A percentile compares a stretch with the other conserved stretches of the same genome.
Conservation (phyloP, 2,329 filamentous ascomycete species). For the Pezicula carpinea region DNA sequence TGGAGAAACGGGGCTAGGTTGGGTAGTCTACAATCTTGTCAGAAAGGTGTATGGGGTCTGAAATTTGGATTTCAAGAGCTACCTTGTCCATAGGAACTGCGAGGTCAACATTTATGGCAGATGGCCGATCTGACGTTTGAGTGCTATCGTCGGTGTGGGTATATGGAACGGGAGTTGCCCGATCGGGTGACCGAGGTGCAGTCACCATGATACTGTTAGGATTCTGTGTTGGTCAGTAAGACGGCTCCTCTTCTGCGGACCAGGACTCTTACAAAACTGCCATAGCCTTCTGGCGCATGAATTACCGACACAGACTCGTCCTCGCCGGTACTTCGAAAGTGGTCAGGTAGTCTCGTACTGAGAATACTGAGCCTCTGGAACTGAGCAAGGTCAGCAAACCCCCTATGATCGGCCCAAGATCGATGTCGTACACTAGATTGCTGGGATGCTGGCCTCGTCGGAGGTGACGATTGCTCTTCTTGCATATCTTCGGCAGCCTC, state of each 20-base stretch:
- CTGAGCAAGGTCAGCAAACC: slow-evolving; percentile 17
- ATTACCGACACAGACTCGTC: slow-evolving; percentile 88
- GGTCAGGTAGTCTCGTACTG: slow-evolving; percentile 53
- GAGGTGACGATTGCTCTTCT: slow-evolving; percentile 31
- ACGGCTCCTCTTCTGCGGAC: background rate
- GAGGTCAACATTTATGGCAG: slow-evolving; percentile 14
- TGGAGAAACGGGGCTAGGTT: slow-evolving; percentile 37
- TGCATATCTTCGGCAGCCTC: slow-evolving; percentile 59
- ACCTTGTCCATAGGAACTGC: slow-evolving; percentile 24
- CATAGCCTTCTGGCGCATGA: slow-evolving; percentile 80
- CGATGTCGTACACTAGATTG: slow-evolving; percentile 16
- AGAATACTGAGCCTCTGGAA: slow-evolving; percentile 23
- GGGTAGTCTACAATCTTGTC: slow-evolving; percentile 15
- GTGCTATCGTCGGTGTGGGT: slow-evolving; percentile 11
- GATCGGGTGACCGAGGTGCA: slow-evolving; percentile 13
- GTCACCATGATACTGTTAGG: slow-evolving; percentile 5
- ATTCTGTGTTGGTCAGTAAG: slow-evolving; percentile 13
- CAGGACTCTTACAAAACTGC: slow-evolving; percentile 61
- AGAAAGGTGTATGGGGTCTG: background rate
- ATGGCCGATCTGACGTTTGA: background rate
- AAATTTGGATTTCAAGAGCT: slow-evolving; percentile 10
- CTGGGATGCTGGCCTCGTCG: slow-evolving; percentile 29
- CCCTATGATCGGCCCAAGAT: slow-evolving; percentile 2
- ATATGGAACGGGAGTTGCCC: slow-evolving; percentile 29
- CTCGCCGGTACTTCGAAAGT: slow-evolving; percentile 53